Conservation (phyloP, 2,329 filamentous ascomycete genomes). For the Aspergillus bombycis region DNA sequence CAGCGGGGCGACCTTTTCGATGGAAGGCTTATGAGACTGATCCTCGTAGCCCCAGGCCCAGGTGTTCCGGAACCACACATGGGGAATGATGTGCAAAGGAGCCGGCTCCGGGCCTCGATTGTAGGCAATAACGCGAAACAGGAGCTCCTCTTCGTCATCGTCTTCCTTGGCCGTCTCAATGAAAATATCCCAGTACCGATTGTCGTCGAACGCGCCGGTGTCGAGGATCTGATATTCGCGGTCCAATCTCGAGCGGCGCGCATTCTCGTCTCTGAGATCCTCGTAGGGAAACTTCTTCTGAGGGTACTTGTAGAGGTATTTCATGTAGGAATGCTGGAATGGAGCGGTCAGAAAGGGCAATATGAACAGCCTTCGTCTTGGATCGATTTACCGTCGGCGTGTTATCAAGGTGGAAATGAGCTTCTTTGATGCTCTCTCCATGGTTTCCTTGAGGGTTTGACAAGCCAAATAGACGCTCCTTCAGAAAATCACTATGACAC, state of each 20-base stretch:
- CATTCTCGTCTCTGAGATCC: constrained; percentile 83
- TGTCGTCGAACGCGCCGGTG: constrained; percentile 83
- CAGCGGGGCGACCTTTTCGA: constrained; percentile 67
- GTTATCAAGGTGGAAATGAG: constrained; percentile 95
- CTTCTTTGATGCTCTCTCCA: constrained; percentile 95
- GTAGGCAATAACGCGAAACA: constrained; percentile 95
- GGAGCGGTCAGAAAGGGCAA: not conserved
- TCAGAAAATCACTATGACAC: constrained; percentile 74
- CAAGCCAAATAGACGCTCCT: constrained; percentile 91
- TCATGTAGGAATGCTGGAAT: constrained; percentile 92
- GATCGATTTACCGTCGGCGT: constrained; percentile 66
- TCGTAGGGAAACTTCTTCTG: constrained; percentile 91
- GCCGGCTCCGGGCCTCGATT: constrained; percentile 90
- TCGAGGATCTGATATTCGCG: constrained; percentile 91
- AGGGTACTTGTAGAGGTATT: constrained; percentile 96
- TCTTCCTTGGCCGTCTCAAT: constrained; percentile 95
- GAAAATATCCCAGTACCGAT: constrained; percentile 95
- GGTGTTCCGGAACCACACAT: constrained; percentile 96
- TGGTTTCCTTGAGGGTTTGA: constrained; percentile 98
- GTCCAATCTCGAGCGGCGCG: constrained; percentile 72
- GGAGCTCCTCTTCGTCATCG: constrained; percentile 86
- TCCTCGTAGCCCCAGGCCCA: constrained; percentile 91
- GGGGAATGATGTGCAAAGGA: constrained; percentile 88
- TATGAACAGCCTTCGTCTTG: not conserved
- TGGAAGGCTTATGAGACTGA: constrained; percentile 76